Percentiles rank a stretch among this genome's conserved stretches.
Conservation (phyloP, 2,329 filamentous ascomycete genomes). For the Cladosporium sp. region DNA sequence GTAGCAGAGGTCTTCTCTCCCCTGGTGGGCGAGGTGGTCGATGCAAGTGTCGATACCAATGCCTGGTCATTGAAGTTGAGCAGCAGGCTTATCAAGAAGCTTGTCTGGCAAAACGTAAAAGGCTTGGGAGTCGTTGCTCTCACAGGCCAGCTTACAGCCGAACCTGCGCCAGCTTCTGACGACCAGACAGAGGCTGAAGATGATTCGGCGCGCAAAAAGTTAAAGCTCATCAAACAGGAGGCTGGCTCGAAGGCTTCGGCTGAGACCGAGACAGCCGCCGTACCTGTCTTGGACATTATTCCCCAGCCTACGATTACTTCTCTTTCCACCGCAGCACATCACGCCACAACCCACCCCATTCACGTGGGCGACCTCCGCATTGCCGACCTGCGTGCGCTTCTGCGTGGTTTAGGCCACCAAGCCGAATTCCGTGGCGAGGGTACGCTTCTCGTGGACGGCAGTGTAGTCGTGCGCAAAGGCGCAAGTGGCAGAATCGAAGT, state of each 20-base stretch:
- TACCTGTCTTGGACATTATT: conserved; percentile 57
- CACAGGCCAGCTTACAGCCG: conserved; percentile 64
- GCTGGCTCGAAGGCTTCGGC: conserved; percentile 40
- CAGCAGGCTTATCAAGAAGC: conserved; percentile 73
- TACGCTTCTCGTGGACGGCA: conserved; percentile 81
- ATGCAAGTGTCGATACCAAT: conserved; percentile 96
- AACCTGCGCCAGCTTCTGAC: conserved; percentile 32
- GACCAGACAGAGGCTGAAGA: conserved; percentile 33
- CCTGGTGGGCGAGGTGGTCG: conserved; percentile 64
- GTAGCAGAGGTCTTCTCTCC: conserved; percentile 67
- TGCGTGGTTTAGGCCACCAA: conserved; percentile 76
- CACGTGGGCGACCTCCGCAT: conserved; percentile 91
- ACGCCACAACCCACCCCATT: conserved; percentile 52
- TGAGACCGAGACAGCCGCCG: conserved; percentile 30
- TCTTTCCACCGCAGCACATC: conserved; percentile 45
- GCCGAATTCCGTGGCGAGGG: conserved; percentile 94
- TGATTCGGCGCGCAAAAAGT: conserved; percentile 50
- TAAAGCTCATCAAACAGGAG: conserved; percentile 47
- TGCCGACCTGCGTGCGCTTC: conserved; percentile 78
- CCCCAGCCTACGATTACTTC: conserved; percentile 7
- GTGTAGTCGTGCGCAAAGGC: conserved; percentile 83
- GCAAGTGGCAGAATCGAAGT: conserved; percentile 75
- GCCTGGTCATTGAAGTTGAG: conserved; percentile 93
- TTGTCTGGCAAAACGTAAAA: conserved; percentile 93
- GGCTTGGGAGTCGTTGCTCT: conserved; percentile 90